Evolutionary conservation across 1,139 yeast species (phyloP), one percentile per base, ranked within the genome.

Genomic region (Magnusiomyces fungicola): DNA sequence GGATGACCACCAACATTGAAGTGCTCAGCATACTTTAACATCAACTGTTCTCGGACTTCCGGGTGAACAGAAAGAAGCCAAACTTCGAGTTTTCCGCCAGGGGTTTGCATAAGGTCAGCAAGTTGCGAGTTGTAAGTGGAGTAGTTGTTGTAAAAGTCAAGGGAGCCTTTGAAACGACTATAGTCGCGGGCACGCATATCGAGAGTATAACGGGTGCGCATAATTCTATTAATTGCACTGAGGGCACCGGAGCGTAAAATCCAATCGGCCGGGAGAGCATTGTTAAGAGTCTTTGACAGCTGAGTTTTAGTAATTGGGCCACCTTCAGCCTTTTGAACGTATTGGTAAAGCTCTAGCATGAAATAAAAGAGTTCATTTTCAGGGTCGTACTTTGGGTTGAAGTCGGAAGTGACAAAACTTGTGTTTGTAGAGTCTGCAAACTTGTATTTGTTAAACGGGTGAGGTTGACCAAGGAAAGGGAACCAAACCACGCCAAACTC

Each of bases 401-500:
- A 40, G n/a, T 40, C 43, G 5, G 12, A n/a, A 5, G 43, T 32
- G n/a, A 16, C 43, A 24, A n/a, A 40, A 14, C 27, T 27, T 3
- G 43, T 25, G n/a, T 40, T 40, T 10, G 43, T 40, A 2, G 43
- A 7, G 12, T 25, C 30, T 19, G 34, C 34, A 19, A 40, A 40
- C 10, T 12, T 18, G 23, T 40, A 40, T 33, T 22, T 21, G 19
- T 47, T 46, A 33, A 32, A 53, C 34, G 27, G 50, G 21, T 39
- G 57, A 33, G 46, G 57, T 49, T n/a, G 56, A 53, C n/a, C 52
- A 45, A 2, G 55, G 56, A 53, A 21, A 57, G 51, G 23, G 56
- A 45, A 25, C 61, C 52, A 29, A 66, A 50, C 30, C 22, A 40
- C 34, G 12, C 43, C 43, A n/a, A 40, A 40, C 33, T 23, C 32